Conservation (phyloP, 306 rosid genomes). For the Cucurbita maxima region DNA sequence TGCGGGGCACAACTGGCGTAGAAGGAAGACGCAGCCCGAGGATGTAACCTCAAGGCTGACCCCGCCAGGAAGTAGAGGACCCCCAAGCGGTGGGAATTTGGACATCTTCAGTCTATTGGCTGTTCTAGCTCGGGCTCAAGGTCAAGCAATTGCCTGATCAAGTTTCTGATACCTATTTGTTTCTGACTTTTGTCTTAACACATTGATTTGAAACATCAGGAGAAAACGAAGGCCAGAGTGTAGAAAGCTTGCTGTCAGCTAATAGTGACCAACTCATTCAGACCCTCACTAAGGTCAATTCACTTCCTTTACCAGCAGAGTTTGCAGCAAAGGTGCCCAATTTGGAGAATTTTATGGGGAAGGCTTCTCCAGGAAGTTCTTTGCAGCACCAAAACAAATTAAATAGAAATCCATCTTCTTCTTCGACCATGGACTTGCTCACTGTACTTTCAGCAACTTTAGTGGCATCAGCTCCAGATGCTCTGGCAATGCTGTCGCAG, state of each 20-base stretch:
- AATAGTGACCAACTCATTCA: slow-evolving; percentile 64
- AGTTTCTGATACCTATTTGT: neutral
- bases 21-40: slow-evolving; percentile 71
- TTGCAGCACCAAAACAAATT: slow-evolving; percentile 30
- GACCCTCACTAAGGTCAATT: slow-evolving; percentile 59
- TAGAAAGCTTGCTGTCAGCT: slow-evolving; percentile 28
- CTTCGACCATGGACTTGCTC: slow-evolving; percentile 58
- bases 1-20: slow-evolving; percentile 79
- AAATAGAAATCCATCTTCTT: slow-evolving; percentile 38
- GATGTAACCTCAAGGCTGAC: slow-evolving; percentile 39
- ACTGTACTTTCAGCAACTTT: slow-evolving; percentile 61
- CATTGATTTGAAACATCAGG: slow-evolving; percentile 26
- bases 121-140: slow-evolving; percentile 56
- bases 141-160: slow-evolving; percentile 12
- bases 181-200: neutral
- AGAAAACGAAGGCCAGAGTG: slow-evolving; percentile 45
- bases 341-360: slow-evolving; percentile 35
- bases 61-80: slow-evolving; percentile 25
- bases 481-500: slow-evolving; percentile 30
- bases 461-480: slow-evolving; percentile 42
- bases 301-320: slow-evolving; percentile 53
- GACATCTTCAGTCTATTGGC: slow-evolving; percentile 61
- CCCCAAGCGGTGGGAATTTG: slow-evolving; percentile 22
- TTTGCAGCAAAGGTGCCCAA: slow-evolving; percentile 62
- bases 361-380: slow-evolving; percentile 24